Evolutionary conservation across 2,329 filamentous ascomycete genomes (phyloP).

Genomic region (Colletotrichum tanaceti): DNA sequence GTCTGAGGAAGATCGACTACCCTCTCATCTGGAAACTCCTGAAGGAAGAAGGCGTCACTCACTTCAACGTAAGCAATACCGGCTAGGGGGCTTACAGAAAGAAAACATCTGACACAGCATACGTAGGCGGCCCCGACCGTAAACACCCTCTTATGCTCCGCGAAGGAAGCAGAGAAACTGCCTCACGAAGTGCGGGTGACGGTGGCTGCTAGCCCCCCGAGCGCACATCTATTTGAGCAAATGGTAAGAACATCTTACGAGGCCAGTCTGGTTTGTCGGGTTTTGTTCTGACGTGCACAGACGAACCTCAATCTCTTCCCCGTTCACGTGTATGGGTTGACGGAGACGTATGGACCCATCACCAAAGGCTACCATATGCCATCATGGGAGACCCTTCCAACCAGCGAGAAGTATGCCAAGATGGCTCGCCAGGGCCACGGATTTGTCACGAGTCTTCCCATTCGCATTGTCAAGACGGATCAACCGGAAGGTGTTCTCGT

Average conservation of each 20-base stretch:
- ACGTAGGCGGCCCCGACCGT: slow-evolving; percentile 68
- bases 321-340: slow-evolving; percentile 91
- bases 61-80: slow-evolving; percentile 97
- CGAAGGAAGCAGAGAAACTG: slow-evolving; percentile 78
- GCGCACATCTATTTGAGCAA: slow-evolving; percentile 88
- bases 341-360: slow-evolving; percentile 93
- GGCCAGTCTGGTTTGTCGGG: not conserved
- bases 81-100: too few relatives aligned
- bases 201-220: slow-evolving; percentile 91
- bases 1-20: slow-evolving; percentile 94
- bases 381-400: slow-evolving; percentile 79
- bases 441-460: slow-evolving; percentile 84
- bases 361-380: slow-evolving; percentile 93
- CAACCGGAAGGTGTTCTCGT: slow-evolving; percentile 74
- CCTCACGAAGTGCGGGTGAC: slow-evolving; percentile 82
- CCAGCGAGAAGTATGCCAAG: slow-evolving; percentile 82
- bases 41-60: slow-evolving; percentile 87
- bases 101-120: not conserved
- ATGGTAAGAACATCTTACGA: slow-evolving; percentile 70
- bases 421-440: slow-evolving; percentile 97
- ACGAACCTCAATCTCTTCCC: slow-evolving; percentile 81
- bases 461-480: slow-evolving; percentile 81
- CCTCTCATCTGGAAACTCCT: slow-evolving; percentile 89
- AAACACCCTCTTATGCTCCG: slow-evolving; percentile 89
- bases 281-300: slow-evolving; percentile 43